Percentiles rank a stretch among this genome's conserved stretches.
phyloP scores from a whole-genome alignment of 164 flowering plant species.

The Umbellularia californica region DNA sequence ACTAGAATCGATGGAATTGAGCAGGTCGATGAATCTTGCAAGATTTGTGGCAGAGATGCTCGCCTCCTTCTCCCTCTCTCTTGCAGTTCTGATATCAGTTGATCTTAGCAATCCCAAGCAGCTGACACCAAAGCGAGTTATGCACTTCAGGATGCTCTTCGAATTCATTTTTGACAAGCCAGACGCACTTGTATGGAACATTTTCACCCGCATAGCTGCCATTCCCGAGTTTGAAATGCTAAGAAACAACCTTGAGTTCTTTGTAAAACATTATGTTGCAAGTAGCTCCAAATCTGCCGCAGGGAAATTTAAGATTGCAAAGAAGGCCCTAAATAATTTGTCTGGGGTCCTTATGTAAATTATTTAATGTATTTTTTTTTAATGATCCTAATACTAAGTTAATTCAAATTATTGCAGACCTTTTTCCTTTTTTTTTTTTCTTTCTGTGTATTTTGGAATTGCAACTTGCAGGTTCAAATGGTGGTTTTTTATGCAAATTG shows the following conservation, averaged over 20 bases:
- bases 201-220: conserved; percentile 72
- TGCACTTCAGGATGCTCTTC: conserved; percentile 87
- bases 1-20: conserved; percentile 63
- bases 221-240: conserved; percentile 70
- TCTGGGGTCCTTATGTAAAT: conserved; percentile 62
- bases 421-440: too few species aligned
- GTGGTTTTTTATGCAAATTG: too few species aligned
- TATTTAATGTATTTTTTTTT: not conserved
- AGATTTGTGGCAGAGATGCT: conserved; percentile 76
- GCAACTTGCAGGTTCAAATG: too few species aligned
- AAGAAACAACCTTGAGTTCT: conserved; percentile 57
- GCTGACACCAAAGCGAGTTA: conserved; percentile 61
- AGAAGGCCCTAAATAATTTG: conserved; percentile 63
- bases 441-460: too few species aligned
- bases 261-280: conserved; percentile 54
- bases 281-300: conserved; percentile 19
- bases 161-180: conserved; percentile 69
- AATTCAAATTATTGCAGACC: too few species aligned
- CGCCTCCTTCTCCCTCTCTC: conserved; percentile 63
- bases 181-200: conserved; percentile 66
- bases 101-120: conserved; percentile 44
- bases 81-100: conserved; percentile 60
- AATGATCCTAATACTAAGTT: not conserved
- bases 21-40: conserved; percentile 76
- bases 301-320: conserved; percentile 58